Percentiles rank a stretch among this genome's conserved stretches.
These are phyloP conservation scores for Cercophora newfieldiana DNA, from an alignment of 495 filamentous ascomycete species.

Conservation along the genomic window DNA sequence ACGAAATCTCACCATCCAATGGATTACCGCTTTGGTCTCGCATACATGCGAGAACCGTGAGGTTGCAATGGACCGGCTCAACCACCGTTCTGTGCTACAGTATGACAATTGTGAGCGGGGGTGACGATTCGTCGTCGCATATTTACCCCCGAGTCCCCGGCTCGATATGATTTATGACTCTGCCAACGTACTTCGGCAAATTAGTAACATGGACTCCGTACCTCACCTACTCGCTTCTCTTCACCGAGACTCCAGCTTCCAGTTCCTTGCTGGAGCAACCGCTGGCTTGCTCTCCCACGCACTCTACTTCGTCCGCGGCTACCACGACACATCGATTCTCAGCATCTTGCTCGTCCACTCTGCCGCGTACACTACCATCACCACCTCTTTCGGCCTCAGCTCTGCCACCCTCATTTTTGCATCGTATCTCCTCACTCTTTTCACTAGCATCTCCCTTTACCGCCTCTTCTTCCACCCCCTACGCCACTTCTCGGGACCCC, in stretches of 20 bases:
- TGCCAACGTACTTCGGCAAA: no score
- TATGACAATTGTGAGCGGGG: background rate
- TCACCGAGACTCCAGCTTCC: background rate
- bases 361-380: background rate
- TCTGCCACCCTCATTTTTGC: background rate
- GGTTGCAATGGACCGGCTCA: background rate
- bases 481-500: conserved; percentile 47
- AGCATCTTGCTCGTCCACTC: conserved; percentile 15
- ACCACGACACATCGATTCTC: conserved; percentile 11
- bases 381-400: background rate
- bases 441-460: conserved; percentile 48
- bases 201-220: background rate
- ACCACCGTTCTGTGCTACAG: background rate
- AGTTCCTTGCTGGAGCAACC: conserved; percentile 2
- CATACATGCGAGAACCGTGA: background rate
- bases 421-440: conserved; percentile 37
- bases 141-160: background rate
- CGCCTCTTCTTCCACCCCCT: conserved; percentile 50
- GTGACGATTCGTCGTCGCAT: background rate
- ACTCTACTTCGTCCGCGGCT: conserved; percentile 23
- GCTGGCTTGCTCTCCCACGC: conserved; percentile 21
- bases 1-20: background rate
- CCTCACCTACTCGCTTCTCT: background rate
- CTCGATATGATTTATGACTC: background rate
- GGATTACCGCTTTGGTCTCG: background rate